Percentiles rank a stretch among this genome's conserved stretches.
Conservation (phyloP, 2,329 filamentous ascomycete genomes). For the Aspergillus calidoustus region DNA sequence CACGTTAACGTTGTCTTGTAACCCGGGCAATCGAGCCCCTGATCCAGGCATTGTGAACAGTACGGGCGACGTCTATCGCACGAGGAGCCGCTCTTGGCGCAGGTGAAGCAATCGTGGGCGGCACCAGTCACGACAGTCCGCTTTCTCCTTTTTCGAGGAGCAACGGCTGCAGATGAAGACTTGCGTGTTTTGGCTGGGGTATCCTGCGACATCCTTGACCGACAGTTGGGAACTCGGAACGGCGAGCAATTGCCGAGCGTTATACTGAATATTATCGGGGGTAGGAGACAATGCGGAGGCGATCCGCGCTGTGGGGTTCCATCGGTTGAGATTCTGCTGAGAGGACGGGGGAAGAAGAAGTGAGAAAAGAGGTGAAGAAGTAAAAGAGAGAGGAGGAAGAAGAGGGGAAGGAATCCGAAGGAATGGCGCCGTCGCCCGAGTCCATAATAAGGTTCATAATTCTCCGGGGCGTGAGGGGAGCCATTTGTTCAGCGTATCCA, state of each 20-base stretch:
- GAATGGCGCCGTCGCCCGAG: neutral
- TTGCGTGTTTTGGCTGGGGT: slow-evolving; percentile 33
- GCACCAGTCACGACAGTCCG: slow-evolving; percentile 87
- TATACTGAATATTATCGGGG: slow-evolving; percentile 9
- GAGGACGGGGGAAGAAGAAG: neutral
- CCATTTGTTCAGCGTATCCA: neutral
- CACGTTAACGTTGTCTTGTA: slow-evolving; percentile 97
- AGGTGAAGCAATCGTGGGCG: slow-evolving; percentile 93
- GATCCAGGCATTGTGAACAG: slow-evolving; percentile 90
- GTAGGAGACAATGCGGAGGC: slow-evolving; percentile 21
- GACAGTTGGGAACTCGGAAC: neutral
- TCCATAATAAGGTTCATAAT: slow-evolving; percentile 9
- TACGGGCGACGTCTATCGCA: slow-evolving; percentile 93
- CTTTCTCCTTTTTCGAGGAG: slow-evolving; percentile 73
- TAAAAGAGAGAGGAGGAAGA: slow-evolving; percentile 1
- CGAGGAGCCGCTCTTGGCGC: slow-evolving; percentile 78
- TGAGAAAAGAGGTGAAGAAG: neutral
- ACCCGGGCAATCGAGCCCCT: slow-evolving; percentile 89
- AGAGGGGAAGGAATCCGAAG: slow-evolving; percentile 10
- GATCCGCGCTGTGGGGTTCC: slow-evolving; percentile 27
- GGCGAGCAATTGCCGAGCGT: neutral
- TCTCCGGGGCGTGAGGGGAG: slow-evolving; percentile 1
- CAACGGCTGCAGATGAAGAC: slow-evolving; percentile 27
- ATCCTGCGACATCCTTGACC: slow-evolving; percentile 26
- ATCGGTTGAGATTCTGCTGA: slow-evolving; percentile 8